Conservation (phyloP, 306 rosid species). For the Fagus sylvatica region DNA sequence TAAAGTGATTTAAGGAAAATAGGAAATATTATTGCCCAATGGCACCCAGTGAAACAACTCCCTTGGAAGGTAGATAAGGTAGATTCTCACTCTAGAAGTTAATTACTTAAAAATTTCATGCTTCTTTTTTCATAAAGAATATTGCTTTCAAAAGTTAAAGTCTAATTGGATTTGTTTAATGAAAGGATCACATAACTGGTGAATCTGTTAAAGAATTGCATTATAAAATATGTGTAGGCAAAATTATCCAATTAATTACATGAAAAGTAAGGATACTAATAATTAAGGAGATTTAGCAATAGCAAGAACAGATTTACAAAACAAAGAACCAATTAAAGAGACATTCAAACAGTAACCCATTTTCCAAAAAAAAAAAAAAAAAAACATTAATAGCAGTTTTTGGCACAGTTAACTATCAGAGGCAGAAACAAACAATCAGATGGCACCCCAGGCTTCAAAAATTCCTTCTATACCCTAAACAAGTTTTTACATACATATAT, state of each 20-base stretch:
- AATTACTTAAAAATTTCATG: slow-evolving; percentile 9
- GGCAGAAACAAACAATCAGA: no score
- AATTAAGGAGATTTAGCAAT: neutral
- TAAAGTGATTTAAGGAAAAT: no score
- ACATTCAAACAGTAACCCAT: neutral
- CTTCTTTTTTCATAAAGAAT: slow-evolving; percentile 8
- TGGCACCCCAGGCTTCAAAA: no score
- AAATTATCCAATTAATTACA: neutral
- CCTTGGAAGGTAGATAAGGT: no score
- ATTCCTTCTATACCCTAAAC: no score
- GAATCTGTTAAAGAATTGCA: neutral
- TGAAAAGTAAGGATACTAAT: neutral
- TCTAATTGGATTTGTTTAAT: neutral
- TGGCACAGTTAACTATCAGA: no score
- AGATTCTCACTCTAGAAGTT: no score
- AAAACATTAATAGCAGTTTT: no score
- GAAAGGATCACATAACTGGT: neutral
- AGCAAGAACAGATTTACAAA: neutral
- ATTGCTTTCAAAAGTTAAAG: neutral
- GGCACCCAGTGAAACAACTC: no score
- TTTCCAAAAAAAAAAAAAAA: no score
- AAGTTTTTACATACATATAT: no score
- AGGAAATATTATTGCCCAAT: no score
- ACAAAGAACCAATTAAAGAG: neutral
- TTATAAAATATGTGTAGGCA: neutral